Percentiles rank a stretch among this genome's conserved stretches.
Evolutionary conservation across 2,329 filamentous ascomycete species (phyloP).

Genomic region (Diatrype stigma): DNA sequence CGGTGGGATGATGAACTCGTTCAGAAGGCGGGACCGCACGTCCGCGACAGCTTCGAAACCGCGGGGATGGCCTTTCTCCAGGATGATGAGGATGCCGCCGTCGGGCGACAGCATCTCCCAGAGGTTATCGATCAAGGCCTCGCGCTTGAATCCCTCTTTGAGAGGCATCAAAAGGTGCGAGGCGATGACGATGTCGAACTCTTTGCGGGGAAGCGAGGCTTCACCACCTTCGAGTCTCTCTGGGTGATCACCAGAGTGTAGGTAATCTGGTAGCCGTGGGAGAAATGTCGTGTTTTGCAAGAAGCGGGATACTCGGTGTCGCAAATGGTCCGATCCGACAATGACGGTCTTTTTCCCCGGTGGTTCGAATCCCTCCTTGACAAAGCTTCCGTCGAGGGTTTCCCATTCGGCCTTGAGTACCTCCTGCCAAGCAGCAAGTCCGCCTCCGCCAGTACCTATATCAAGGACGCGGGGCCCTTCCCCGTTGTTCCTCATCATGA

Average conservation of each 20-base stretch:
- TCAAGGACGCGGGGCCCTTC: slow-evolving; percentile 64
- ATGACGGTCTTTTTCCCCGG: slow-evolving; percentile 77
- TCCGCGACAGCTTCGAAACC: slow-evolving; percentile 91
- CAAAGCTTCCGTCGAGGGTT: slow-evolving; percentile 43
- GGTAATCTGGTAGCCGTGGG: slow-evolving; percentile 83
- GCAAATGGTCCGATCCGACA: slow-evolving; percentile 69
- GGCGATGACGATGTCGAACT: slow-evolving; percentile 85
- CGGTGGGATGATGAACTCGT: slow-evolving; percentile 52
- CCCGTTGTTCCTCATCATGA: slow-evolving; percentile 55
- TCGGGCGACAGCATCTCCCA: slow-evolving; percentile 82
- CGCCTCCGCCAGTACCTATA: slow-evolving; percentile 69
- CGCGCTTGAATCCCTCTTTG: slow-evolving; percentile 71
- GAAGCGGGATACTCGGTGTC: slow-evolving; percentile 70
- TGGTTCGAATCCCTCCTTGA: slow-evolving; percentile 40
- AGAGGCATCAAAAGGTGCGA: slow-evolving; percentile 77
- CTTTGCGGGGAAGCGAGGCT: slow-evolving; percentile 61
- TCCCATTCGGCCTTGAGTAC: slow-evolving; percentile 80
- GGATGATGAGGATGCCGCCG: slow-evolving; percentile 78
- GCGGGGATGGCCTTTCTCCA: slow-evolving; percentile 87
- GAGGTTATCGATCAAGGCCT: slow-evolving; percentile 77
- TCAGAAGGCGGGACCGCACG: slow-evolving; percentile 73
- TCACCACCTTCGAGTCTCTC: slow-evolving; percentile 55
- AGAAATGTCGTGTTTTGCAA: slow-evolving; percentile 89
- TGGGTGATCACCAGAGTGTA: slow-evolving; percentile 59
- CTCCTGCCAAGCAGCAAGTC: slow-evolving; percentile 71